Percentiles rank a stretch among this genome's conserved stretches.
These are phyloP conservation scores for Crithidia bombi DNA, from an alignment of 208 protist species.

Conservation along the genomic window DNA sequence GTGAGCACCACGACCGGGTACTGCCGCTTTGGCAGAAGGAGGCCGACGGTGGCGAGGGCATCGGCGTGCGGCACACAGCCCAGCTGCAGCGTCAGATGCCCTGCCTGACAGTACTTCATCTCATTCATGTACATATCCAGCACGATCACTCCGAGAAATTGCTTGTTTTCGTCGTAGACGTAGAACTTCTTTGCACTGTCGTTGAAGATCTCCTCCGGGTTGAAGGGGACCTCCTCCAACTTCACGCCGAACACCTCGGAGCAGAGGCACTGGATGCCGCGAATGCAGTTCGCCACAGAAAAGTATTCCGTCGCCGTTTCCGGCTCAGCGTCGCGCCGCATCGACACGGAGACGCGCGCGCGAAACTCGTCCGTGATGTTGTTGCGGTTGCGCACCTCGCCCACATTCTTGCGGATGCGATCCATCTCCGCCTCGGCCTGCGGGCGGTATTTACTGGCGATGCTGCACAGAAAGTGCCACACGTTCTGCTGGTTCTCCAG, in stretches of 20 bases:
- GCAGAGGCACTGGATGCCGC: slow-evolving; percentile 91
- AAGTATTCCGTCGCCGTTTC: slow-evolving; percentile 81
- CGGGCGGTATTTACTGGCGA: slow-evolving; percentile 81
- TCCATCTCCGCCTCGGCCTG: slow-evolving; percentile 84
- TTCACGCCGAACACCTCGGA: slow-evolving; percentile 89
- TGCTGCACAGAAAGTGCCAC: slow-evolving; percentile 90
- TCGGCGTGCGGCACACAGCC: slow-evolving; percentile 83
- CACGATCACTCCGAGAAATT: slow-evolving; percentile 91
- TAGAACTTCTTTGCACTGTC: slow-evolving; percentile 85
- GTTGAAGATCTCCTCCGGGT: slow-evolving; percentile 82
- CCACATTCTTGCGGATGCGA: slow-evolving; percentile 70
- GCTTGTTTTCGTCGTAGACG: slow-evolving; percentile 82
- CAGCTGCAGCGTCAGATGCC: slow-evolving; percentile 91
- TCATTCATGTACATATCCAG: slow-evolving; percentile 90
- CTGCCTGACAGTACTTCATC: slow-evolving; percentile 90
- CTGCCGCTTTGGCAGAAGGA: slow-evolving; percentile 84
- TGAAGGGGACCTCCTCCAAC: slow-evolving; percentile 79
- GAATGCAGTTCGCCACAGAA: slow-evolving; percentile 89
- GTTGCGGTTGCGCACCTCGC: slow-evolving; percentile 75
- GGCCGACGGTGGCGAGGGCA: slow-evolving; percentile 73
- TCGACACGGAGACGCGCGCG: slow-evolving; percentile 69
- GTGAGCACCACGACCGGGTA: slow-evolving; percentile 93
- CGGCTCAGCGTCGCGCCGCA: slow-evolving; percentile 78
- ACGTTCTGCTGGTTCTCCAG: slow-evolving; percentile 88
- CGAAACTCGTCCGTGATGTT: slow-evolving; percentile 87